Base-by-base conservation (phyloP, 192 early-diverging fungal genomes). In the Lobosporangium transversale region DNA sequence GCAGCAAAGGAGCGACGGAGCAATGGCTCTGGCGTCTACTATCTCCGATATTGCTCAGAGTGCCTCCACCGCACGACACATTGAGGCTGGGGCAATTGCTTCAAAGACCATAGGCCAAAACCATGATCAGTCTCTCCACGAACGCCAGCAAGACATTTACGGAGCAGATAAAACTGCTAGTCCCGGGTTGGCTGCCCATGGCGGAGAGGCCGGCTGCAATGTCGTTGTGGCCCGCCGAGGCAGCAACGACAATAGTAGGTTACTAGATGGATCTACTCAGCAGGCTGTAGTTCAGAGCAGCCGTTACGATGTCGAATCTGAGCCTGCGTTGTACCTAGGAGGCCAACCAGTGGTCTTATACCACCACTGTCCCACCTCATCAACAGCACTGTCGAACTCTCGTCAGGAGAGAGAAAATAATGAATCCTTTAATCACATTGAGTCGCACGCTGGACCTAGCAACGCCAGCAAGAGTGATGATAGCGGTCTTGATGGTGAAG, bases 281-380 rank as follows among this genome's bases (percentile, higher is more conserved):
- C 71, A 76, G 71, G 71, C 58, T 76, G 64, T 53, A 76, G 48
- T 76, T 76, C 73, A 67, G 73, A 76, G 58, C 64, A 55, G 65
- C 73, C 73, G 73, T 40, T 10, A 48, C 58, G 73, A 67, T 51
- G 73, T 66, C 54, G 69, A 63, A 21, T 76, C 73, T 67, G 73
- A 76, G 67, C 48, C 64, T 35, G 52, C 53, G 40, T 54, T 76
- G 73, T 76, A 62, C 64, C 58, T 76, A 52, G 73, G 73, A 43
- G 73, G 73, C 40, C 51, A 26, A 18, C 73, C 64, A 45, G 64
- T 76, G 18, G 27, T 61, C 87, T 32, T 84, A 92, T 58, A 78
- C 80, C 59, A 90, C 91, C 32, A 91, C 91, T 15, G 18, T 44
- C 18, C 67, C 1, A 33, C 48, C 54, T n/a, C n/a, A n/a, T n/a